Evolutionary conservation across 78 protist species (phyloP).

Genomic region (Pigoraptor vietnamica): DNA sequence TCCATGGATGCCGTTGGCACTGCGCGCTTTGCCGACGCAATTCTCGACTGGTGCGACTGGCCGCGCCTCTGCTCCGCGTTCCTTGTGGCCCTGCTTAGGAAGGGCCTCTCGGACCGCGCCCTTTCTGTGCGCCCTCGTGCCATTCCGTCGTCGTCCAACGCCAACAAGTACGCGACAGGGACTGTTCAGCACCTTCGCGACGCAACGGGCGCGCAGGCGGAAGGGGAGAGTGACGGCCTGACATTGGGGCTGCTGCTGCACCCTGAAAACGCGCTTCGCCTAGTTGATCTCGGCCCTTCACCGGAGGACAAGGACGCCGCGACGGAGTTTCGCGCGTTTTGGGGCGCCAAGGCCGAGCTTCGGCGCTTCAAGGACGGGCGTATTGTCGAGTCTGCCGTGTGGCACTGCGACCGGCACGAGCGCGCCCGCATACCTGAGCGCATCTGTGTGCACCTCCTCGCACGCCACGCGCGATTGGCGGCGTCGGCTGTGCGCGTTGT

Average conservation of each 20-base stretch:
- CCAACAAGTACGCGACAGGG: neutral
- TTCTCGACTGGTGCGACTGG: neutral
- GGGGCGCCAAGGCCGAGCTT: neutral
- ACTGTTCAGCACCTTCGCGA: neutral
- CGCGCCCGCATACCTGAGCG: neutral
- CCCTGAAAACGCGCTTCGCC: neutral
- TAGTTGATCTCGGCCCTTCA: neutral
- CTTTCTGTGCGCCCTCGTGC: neutral
- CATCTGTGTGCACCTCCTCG: neutral
- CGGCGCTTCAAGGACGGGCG: constrained; percentile 1
- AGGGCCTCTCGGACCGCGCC: neutral
- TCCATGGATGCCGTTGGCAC: neutral
- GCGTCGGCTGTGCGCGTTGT: neutral
- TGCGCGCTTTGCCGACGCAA: neutral
- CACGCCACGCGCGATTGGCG: neutral
- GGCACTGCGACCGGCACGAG: neutral
- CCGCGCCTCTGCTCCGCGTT: neutral
- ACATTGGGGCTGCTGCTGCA: neutral
- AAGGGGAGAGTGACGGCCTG: neutral
- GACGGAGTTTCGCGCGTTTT: neutral
- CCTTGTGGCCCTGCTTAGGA: neutral
- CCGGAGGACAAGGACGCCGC: neutral
- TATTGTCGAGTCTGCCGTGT: neutral
- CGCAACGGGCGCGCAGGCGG: neutral
- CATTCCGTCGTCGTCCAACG: neutral